Percentiles rank a stretch among this genome's conserved stretches.
Conservation (phyloP, 495 filamentous ascomycete genomes). For the Achaetomiella virescens region DNA sequence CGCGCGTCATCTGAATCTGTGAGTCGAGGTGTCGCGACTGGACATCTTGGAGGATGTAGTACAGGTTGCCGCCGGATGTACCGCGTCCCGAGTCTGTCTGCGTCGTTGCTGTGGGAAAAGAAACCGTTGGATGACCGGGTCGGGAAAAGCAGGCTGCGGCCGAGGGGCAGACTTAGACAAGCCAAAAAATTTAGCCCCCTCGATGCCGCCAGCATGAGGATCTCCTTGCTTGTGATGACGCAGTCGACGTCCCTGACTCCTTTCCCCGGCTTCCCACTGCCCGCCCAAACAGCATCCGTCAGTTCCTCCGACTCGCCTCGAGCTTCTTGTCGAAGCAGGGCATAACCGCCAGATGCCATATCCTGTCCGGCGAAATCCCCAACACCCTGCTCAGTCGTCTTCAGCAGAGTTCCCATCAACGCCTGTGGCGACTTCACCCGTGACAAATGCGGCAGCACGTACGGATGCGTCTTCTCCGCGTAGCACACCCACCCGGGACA, state of each 20-base stretch:
- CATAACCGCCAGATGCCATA: conserved; percentile 95
- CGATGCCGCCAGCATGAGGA: conserved; percentile 78
- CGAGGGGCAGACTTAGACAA: conserved; percentile 53
- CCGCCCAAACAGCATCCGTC: conserved; percentile 70
- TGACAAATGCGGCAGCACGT: conserved; percentile 86
- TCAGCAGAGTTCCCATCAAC: conserved; percentile 79
- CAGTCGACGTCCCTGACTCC: conserved; percentile 88
- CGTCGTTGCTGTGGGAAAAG: conserved; percentile 49
- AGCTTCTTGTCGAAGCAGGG: conserved; percentile 99
- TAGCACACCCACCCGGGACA: conserved; percentile 99
- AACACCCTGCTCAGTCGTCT: conserved; percentile 69
- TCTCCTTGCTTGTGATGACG: conserved; percentile 90
- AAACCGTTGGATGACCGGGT: conserved; percentile 60
- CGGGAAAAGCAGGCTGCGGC: conserved; percentile 53
- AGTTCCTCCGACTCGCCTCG: conserved; percentile 87
- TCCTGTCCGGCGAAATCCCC: conserved; percentile 65
- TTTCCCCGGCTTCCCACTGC: conserved; percentile 35
- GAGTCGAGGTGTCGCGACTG: conserved; percentile 63
- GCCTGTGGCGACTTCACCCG: conserved; percentile 91
- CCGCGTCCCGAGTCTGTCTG: conserved; percentile 39
- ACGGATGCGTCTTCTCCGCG: conserved; percentile 92
- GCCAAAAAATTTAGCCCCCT: conserved; percentile 63
- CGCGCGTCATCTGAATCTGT: conserved; percentile 58
- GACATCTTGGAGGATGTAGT: conserved; percentile 70
- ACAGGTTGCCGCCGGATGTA: conserved; percentile 83